These are phyloP conservation scores for Cryptosporidium meleagridis DNA, from an alignment of 169 alveolate species.

Conservation along the genomic window DNA sequence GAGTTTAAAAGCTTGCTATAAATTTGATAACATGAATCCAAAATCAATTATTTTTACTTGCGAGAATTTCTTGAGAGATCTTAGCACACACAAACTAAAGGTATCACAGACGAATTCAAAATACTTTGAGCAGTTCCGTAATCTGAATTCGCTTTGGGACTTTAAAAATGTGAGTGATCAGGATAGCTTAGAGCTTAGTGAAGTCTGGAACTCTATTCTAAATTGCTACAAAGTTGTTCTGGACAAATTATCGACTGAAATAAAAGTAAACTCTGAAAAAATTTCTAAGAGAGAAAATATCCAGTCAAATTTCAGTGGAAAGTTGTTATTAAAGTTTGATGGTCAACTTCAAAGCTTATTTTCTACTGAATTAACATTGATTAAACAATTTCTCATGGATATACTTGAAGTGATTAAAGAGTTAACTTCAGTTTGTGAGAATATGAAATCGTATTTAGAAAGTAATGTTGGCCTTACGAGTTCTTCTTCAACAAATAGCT, in stretches of 20 bases:
- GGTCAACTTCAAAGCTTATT: background rate
- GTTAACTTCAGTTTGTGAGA: constrained; percentile 14
- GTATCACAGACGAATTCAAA: background rate
- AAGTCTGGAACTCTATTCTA: constrained; percentile 40
- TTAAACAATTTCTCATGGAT: background rate
- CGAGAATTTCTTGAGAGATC: background rate
- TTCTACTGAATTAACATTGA: background rate
- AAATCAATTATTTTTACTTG: background rate
- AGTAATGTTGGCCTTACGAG: constrained; percentile 18
- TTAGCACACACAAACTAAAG: background rate
- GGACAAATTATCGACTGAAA: background rate
- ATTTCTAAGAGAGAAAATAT: background rate
- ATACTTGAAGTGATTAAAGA: constrained; percentile 20
- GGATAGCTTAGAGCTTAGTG: background rate
- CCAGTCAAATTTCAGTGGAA: background rate
- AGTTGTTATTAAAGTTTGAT: background rate
- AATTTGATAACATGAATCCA: background rate
- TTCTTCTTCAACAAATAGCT: constrained; percentile 22
- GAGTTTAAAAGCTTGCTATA: background rate
- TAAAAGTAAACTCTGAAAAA: background rate
- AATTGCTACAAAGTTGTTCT: constrained; percentile 19
- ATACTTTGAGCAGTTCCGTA: constrained; percentile 25
- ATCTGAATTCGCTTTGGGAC: background rate
- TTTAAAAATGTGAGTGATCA: background rate
- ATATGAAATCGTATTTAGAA: constrained; percentile 20